Evolutionary conservation across 2,329 filamentous ascomycete genomes (phyloP), one percentile per base, ranked within the genome.

Genomic region (Aspergillus clavatus): DNA sequence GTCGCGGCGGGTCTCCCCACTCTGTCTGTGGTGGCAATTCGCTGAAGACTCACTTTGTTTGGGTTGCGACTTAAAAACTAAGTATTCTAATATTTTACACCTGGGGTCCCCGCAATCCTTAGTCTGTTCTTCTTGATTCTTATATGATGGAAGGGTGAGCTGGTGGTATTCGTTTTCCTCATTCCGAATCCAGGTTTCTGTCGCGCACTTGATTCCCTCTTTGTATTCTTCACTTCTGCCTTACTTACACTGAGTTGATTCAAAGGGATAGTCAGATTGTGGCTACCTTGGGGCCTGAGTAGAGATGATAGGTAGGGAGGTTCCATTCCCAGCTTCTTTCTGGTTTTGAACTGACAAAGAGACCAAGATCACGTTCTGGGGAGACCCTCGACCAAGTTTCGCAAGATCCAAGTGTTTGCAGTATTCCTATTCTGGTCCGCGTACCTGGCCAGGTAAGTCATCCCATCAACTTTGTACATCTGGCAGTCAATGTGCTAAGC

Each of bases 401-500:
- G 91, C 53, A 89, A 94, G 61, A 84, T 94, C 40, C 91, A 97
- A 68, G 89, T 98, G 57, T 80, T 97, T 55, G 84, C 86, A 18
- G 93, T 97, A 11, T 78, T 97, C 44, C 83, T 87, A 0, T 93
- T 97, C 63, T 98, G 93, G 93, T 86, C 86, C 4, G 71, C 84
- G 38, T 96, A 96, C 65, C 74, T 96, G 22, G 79, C 84, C 60
- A 83, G 80, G 86, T 88, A 73, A 50, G 74, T 26, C n/a, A 12
- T 4, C 19, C 7, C 19, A 14, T 5, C n/a, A n/a, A n/a, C n/a
- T n/a, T n/a, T 18, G n/a, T 12, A 8, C 23, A 8, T 8, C 8
- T 24, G 23, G 8, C 5, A 24, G 23, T 8, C 8, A 4, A 18
- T 6, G n/a, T 12, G 14, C 27, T 39, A 5, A 7, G 6, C 12